Conservation (phyloP, 768 basidiomycete genomes). For the Boletellus ananas region DNA sequence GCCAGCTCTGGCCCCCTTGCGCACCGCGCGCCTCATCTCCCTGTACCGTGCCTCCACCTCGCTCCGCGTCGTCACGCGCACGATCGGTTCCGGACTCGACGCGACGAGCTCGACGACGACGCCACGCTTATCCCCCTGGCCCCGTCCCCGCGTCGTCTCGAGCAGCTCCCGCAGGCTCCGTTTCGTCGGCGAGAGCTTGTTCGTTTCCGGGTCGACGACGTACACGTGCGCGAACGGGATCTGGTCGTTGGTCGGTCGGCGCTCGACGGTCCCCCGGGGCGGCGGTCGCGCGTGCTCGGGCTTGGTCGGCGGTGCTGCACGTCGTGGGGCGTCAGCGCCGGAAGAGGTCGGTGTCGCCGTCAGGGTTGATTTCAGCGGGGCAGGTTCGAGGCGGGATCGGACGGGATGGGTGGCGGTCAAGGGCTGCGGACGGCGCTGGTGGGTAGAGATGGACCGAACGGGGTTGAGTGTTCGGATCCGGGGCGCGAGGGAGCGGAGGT, state of each 20-base stretch:
- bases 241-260: conserved; percentile 32
- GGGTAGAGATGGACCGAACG: conserved; percentile 8
- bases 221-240: conserved; percentile 44
- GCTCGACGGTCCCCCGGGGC: background rate
- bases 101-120: conserved; percentile 58
- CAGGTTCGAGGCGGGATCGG: conserved; percentile 6
- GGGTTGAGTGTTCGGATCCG: conserved; percentile 1
- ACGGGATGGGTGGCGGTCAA: conserved; percentile 9
- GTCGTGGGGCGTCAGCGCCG: no score
- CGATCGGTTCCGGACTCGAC: conserved; percentile 49
- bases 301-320: background rate
- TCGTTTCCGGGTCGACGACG: conserved; percentile 45
- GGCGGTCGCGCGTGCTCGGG: background rate
- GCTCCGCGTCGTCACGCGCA: conserved; percentile 51
- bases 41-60: conserved; percentile 38
- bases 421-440: background rate
- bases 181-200: conserved; percentile 33
- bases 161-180: conserved; percentile 43
- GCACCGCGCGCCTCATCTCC: conserved; percentile 33
- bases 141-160: conserved; percentile 32
- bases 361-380: background rate
- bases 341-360: background rate
- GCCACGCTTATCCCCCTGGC: conserved; percentile 4
- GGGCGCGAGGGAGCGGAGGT: conserved; percentile 2
- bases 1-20: conserved; percentile 23